These are phyloP conservation scores for Isabelozyma rhagii DNA, from an alignment of 805 yeast genomes.

Conservation along the genomic window DNA sequence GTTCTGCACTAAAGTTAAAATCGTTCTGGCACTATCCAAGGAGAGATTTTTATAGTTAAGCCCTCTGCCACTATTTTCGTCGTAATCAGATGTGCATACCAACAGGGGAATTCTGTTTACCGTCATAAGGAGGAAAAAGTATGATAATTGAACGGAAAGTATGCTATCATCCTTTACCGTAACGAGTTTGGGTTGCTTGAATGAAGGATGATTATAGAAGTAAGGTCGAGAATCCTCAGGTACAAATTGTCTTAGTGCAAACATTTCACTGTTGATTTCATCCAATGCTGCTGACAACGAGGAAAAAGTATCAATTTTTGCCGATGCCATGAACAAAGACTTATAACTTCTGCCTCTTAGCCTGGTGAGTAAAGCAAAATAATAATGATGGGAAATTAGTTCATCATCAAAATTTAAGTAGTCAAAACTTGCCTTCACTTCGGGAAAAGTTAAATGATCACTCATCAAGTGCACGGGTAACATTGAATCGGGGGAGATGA, in stretches of 20 bases:
- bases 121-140: constrained; percentile 6
- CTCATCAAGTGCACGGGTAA: background rate
- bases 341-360: constrained; percentile 28
- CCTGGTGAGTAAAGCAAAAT: constrained; percentile 14
- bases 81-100: background rate
- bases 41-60: constrained; percentile 9
- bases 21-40: constrained; percentile 15
- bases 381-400: background rate
- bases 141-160: background rate
- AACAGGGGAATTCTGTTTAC: constrained; percentile 13
- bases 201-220: constrained; percentile 30
- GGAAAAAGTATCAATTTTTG: constrained; percentile 14
- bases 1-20: constrained; percentile 9
- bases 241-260: constrained; percentile 8
- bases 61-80: constrained; percentile 1
- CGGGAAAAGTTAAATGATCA: background rate
- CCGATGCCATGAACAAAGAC: constrained; percentile 29
- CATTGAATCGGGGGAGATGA: background rate
- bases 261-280: constrained; percentile 26
- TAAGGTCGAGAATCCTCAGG: constrained; percentile 17
- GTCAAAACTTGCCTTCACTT: background rate
- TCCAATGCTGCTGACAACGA: constrained; percentile 18
- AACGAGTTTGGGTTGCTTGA: constrained; percentile 10
- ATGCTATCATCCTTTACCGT: background rate
- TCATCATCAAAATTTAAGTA: background rate